phyloP scores from a whole-genome alignment of 2,329 filamentous ascomycete species.

The Ramularia endophylla region DNA sequence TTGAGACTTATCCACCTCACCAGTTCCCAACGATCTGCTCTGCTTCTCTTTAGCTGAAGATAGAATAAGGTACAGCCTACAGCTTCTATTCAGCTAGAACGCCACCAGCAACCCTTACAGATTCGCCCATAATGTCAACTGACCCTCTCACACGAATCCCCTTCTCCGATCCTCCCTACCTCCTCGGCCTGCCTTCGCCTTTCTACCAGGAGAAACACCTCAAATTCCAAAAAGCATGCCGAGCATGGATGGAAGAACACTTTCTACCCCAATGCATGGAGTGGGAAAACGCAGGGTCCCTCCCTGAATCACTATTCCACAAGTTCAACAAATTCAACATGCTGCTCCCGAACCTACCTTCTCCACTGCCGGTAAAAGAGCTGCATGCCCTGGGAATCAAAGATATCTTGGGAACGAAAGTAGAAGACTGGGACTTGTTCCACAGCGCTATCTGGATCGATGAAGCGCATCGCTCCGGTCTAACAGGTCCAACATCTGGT shows the following conservation, averaged over 20 bases:
- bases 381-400: slow-evolving; percentile 59
- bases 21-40: too few relatives aligned
- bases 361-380: slow-evolving; percentile 63
- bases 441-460: slow-evolving; percentile 64
- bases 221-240: slow-evolving; percentile 16
- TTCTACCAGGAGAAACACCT: slow-evolving; percentile 18
- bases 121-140: slow-evolving; percentile 7
- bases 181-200: slow-evolving; percentile 16
- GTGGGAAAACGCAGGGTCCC: slow-evolving; percentile 17
- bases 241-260: slow-evolving; percentile 20
- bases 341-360: slow-evolving; percentile 62
- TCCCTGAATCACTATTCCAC: slow-evolving; percentile 55
- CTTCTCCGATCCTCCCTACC: slow-evolving; percentile 18
- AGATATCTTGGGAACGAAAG: slow-evolving; percentile 58
- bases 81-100: too few relatives aligned
- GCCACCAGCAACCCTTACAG: too few relatives aligned
- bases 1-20: too few relatives aligned
- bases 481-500: slow-evolving; percentile 55
- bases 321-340: slow-evolving; percentile 61
- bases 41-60: too few relatives aligned
- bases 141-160: slow-evolving; percentile 16
- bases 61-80: too few relatives aligned
- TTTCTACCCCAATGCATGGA: slow-evolving; percentile 19
- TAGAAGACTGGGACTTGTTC: slow-evolving; percentile 68
- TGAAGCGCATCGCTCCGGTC: slow-evolving; percentile 62